phyloP scores from a whole-genome alignment of 1,284 basidiomycete species.

The Trichosporon coremiiforme region DNA sequence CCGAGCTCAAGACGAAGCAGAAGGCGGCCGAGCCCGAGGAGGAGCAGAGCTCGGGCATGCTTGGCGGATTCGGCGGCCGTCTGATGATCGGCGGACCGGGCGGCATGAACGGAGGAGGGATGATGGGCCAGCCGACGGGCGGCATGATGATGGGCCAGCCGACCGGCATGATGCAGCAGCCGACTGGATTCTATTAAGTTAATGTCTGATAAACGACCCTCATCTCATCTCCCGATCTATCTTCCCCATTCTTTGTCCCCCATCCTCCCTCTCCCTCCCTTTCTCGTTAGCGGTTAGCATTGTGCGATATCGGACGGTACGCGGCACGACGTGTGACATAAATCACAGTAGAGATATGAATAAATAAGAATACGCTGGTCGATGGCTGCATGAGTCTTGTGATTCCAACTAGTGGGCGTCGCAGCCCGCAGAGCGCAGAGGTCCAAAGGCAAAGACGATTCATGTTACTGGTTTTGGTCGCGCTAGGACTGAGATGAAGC shows the following conservation, averaged over 20 bases:
- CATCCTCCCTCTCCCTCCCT: background rate
- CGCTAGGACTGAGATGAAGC: too few species aligned
- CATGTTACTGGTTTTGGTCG: too few species aligned
- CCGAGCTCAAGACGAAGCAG: slow-evolving; percentile 51
- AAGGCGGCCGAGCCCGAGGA: slow-evolving; percentile 43
- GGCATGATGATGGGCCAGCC: slow-evolving; percentile 29
- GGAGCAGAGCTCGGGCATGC: slow-evolving; percentile 38
- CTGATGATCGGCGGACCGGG: slow-evolving; percentile 54
- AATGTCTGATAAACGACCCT: background rate
- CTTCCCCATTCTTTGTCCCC: background rate
- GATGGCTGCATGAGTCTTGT: too few species aligned
- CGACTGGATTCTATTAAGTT: slow-evolving; percentile 55
- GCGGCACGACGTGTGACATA: slow-evolving; percentile 11
- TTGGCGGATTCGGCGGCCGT: slow-evolving; percentile 52
- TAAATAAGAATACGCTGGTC: slow-evolving; percentile 11
- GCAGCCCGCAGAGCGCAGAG: too few species aligned
- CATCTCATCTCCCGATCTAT: background rate
- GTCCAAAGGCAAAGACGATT: too few species aligned
- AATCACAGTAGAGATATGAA: slow-evolving; percentile 18
- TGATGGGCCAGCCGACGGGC: slow-evolving; percentile 25
- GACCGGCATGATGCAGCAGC: slow-evolving; percentile 45
- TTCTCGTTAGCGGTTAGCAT: slow-evolving; percentile 17
- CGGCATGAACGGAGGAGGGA: slow-evolving; percentile 17
- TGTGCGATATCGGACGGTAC: slow-evolving; percentile 15
- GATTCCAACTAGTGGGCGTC: too few species aligned